Base-by-base conservation (phyloP, 2,329 filamentous ascomycete species). In the Ophiocordyceps polyrhachis-furcata region DNA sequence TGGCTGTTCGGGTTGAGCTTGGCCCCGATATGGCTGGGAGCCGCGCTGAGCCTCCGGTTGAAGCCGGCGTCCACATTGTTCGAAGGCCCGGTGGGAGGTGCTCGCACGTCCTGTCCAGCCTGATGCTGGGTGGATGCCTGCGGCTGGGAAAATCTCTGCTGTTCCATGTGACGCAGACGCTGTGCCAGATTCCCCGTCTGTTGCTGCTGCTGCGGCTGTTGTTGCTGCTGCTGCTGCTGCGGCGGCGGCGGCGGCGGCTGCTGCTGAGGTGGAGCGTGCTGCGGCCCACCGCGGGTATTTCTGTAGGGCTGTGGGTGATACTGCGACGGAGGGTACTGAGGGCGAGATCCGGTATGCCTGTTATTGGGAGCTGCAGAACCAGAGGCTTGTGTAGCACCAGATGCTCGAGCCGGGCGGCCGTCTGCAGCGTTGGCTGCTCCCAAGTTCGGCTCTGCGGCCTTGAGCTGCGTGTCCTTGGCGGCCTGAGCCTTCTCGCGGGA, bases 41-140 rank as follows among this genome's bases (percentile, higher is more conserved):
- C 59, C 43, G 65, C 68, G 48, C 68, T 71, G 41, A 71, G 55
- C 41, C 76, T 66, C 53, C 73, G 66, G 55, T 68, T 62, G 64
- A 74, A 70, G 50, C 69, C 55, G 15, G 68, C 53, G 54, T 80
- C 67, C 49, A 65, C 56, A 49, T 65, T 53, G 62, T 74, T 74
- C 8, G 80, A 71, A 40, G 87, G 83, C 1, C 83, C 84, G 20
- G 80, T 82, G 2, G 84, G 82, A 15, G 84, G 82, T 23, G 74
- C 69, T 43, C 83, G 82, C 57, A 74, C 66, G 48, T 89, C 83
- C 38, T 76, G 73, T 29, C 71, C 65, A 15, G 76, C 61, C 29
- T 71, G 68, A 42, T 78, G 66, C 46, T 67, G 66, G 44, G 68
- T 68, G 40, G 62, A 57, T 15, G 60, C 51, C 11, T 63, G 59